A percentile compares a stretch with the other conserved stretches of the same genome.
phyloP scores from a whole-genome alignment of 2,329 filamentous ascomycete genomes.

The Stemphylium lycopersici region DNA sequence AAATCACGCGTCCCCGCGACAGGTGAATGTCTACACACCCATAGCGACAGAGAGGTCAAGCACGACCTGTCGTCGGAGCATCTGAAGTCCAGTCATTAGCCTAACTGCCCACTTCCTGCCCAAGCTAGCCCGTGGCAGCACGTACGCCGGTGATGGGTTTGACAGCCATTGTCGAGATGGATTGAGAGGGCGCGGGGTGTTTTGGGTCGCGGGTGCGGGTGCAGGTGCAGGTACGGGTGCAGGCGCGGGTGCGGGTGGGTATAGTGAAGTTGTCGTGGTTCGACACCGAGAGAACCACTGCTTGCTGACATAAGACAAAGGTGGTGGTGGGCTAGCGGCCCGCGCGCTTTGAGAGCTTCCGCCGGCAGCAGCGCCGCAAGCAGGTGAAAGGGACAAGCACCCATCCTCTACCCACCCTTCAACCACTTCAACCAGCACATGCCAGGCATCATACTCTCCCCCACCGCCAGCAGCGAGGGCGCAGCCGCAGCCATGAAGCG shows the following conservation, averaged over 20 bases:
- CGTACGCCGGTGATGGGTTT: slow-evolving; percentile 61
- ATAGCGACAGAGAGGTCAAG: slow-evolving; percentile 70
- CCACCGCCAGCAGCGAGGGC: slow-evolving; percentile 40
- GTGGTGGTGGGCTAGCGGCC: slow-evolving; percentile 11
- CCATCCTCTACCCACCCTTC: slow-evolving; percentile 6
- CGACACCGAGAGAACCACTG: slow-evolving; percentile 20
- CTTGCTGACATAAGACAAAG: slow-evolving; percentile 15
- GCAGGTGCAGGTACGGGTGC: slow-evolving; percentile 29
- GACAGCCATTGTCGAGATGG: slow-evolving; percentile 49
- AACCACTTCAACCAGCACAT: slow-evolving; percentile 35
- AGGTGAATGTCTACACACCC: slow-evolving; percentile 56
- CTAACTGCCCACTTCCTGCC: slow-evolving; percentile 13
- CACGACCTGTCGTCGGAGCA: slow-evolving; percentile 69
- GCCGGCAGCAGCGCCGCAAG: slow-evolving; percentile 1
- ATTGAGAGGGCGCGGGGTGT: slow-evolving; percentile 36
- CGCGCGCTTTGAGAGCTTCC: slow-evolving; percentile 28
- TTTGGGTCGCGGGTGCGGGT: slow-evolving; percentile 35
- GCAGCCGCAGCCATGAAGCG: slow-evolving; percentile 45
- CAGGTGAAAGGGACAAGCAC: slow-evolving; percentile 24
- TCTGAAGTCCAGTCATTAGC: slow-evolving; percentile 54
- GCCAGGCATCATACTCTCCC: slow-evolving; percentile 40
- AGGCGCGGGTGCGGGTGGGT: slow-evolving; percentile 36
- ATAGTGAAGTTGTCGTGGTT: slow-evolving; percentile 41
- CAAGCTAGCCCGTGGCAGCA: slow-evolving; percentile 41
- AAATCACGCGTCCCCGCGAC: neutral